These are phyloP conservation scores for Zymoseptoria passerinii DNA, from an alignment of 2,329 filamentous ascomycete species.

Conservation along the genomic window DNA sequence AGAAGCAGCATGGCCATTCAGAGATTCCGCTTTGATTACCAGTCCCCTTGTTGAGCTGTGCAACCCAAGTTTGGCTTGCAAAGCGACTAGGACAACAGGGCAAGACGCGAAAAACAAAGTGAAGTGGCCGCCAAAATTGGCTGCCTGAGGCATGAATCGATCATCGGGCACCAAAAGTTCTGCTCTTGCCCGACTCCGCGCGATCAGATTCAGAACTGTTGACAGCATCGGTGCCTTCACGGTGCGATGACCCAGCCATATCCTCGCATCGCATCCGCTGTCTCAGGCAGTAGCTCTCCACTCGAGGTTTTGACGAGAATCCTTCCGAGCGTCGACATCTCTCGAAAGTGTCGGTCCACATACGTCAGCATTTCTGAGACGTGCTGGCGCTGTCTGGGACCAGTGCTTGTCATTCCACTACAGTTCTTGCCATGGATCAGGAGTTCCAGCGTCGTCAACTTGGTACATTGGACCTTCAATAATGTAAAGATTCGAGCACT, in stretches of 20 bases:
- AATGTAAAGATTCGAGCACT: neutral
- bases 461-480: neutral
- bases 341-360: neutral
- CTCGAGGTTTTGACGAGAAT: neutral
- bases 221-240: neutral
- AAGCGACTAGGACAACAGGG: too few species aligned
- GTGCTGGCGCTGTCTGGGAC: neutral
- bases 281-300: neutral
- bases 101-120: too few species aligned
- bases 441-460: neutral
- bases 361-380: neutral
- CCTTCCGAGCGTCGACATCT: neutral
- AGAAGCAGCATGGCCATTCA: too few species aligned
- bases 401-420: neutral
- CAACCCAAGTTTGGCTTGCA: too few species aligned
- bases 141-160: too few species aligned
- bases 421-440: neutral
- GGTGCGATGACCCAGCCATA: neutral
- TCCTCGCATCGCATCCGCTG: neutral
- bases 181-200: too few species aligned
- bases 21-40: too few species aligned
- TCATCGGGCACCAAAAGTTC: too few species aligned
- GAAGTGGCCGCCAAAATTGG: too few species aligned
- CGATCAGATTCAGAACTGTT: neutral
- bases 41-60: too few species aligned